Conservation (phyloP, 2,329 filamentous ascomycete species). For the Penicillium griseofulvum region DNA sequence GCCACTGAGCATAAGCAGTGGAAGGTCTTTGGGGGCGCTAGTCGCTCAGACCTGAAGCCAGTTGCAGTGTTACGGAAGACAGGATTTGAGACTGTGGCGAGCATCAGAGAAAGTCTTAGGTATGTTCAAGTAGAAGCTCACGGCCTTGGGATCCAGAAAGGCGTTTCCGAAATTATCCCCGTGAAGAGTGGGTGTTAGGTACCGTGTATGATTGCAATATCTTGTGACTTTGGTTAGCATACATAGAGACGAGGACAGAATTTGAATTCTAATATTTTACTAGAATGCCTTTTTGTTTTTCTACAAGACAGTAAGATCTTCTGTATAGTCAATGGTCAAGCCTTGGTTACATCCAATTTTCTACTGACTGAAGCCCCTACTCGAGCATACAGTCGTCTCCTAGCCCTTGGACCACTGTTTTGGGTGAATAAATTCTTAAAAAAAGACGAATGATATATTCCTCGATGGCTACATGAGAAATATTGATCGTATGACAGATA, state of each 20-base stretch:
- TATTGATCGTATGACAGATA: background rate
- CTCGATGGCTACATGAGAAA: background rate
- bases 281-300: background rate
- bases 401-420: background rate
- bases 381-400: background rate
- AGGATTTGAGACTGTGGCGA: background rate
- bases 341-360: background rate
- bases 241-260: background rate
- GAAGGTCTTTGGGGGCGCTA: conserved; percentile 10
- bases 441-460: background rate
- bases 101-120: background rate
- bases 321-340: background rate
- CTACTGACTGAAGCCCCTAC: background rate
- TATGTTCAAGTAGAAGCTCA: background rate
- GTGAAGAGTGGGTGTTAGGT: background rate
- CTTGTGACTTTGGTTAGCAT: background rate
- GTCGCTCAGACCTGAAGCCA: background rate
- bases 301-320: background rate
- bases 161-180: background rate
- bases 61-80: background rate
- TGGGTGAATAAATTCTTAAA: background rate
- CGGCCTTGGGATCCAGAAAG: background rate
- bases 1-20: conserved; percentile 33
- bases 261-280: background rate
- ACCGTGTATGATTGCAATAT: background rate